phyloP scores from a whole-genome alignment of 179 eudicot genomes.

The Silene vulgaris region DNA sequence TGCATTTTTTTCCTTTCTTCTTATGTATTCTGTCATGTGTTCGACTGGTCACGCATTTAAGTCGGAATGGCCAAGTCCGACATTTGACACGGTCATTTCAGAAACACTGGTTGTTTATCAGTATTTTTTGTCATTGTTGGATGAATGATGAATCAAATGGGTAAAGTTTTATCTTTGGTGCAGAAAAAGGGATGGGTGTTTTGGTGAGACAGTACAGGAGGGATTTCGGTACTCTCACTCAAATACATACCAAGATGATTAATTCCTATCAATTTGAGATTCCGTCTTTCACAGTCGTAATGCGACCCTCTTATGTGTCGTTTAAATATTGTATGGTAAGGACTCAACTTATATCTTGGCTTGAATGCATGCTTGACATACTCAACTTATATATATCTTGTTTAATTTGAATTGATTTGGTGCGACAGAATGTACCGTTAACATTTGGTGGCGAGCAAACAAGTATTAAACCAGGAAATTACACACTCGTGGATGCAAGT shows the following conservation, averaged over 20 bases:
- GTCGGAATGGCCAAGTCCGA: too few species aligned
- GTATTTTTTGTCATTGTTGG: too few species aligned
- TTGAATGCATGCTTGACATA: neutral
- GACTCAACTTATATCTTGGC: neutral
- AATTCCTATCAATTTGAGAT: neutral
- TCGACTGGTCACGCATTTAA: too few species aligned
- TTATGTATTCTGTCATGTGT: too few species aligned
- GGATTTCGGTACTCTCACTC: neutral
- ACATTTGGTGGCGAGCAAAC: neutral
- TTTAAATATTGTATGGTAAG: neutral
- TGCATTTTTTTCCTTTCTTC: neutral
- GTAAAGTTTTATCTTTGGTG: too few species aligned
- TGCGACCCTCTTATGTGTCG: neutral
- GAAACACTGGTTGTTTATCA: too few species aligned
- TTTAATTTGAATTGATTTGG: neutral
- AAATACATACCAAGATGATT: neutral
- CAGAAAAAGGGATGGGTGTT: neutral
- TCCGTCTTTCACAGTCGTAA: neutral
- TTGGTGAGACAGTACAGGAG: neutral
- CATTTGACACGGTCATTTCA: too few species aligned
- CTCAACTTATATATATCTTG: too few species aligned
- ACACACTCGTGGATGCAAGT: neutral
- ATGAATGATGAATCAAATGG: too few species aligned
- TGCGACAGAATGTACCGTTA: conserved; percentile 14
- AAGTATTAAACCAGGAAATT: neutral